Conservation (phyloP, 2,329 filamentous ascomycete species). For the Gaeumannomyces tritici region DNA sequence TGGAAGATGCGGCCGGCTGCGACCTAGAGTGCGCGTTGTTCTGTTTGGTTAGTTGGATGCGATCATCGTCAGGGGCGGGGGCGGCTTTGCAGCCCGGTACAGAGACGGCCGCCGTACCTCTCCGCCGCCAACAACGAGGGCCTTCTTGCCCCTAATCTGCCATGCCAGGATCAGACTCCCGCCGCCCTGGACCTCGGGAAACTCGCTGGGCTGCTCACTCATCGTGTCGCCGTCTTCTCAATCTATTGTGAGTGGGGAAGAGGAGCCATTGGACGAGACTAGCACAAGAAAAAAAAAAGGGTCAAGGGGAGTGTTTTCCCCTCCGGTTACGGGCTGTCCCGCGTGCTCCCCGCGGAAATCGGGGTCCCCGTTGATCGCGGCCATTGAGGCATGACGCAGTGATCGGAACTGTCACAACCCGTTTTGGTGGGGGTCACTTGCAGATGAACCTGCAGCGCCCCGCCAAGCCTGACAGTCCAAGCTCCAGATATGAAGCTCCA, state of each 20-base stretch:
- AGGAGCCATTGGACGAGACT: background rate
- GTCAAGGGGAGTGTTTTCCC: background rate
- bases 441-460: background rate
- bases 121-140: constrained; percentile 90
- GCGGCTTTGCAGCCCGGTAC: too few species aligned
- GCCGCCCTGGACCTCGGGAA: constrained; percentile 76
- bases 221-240: background rate
- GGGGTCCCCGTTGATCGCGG: background rate
- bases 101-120: constrained; percentile 53
- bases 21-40: constrained; percentile 48
- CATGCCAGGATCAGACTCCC: constrained; percentile 92
- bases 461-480: background rate
- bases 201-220: constrained; percentile 29
- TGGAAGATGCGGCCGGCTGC: constrained; percentile 90
- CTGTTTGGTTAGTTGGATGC: too few species aligned
- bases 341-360: background rate
- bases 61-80: too few species aligned
- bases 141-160: constrained; percentile 82
- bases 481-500: background rate
- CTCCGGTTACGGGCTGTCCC: too few species aligned
- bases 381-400: background rate
- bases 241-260: background rate
- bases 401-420: background rate
- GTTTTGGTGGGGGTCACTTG: background rate
- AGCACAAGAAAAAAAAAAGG: background rate